Evolutionary conservation across 1,284 basidiomycete genomes (phyloP), one percentile per base, ranked within the genome.

Genomic region (Ganoderma resinaceum): DNA sequence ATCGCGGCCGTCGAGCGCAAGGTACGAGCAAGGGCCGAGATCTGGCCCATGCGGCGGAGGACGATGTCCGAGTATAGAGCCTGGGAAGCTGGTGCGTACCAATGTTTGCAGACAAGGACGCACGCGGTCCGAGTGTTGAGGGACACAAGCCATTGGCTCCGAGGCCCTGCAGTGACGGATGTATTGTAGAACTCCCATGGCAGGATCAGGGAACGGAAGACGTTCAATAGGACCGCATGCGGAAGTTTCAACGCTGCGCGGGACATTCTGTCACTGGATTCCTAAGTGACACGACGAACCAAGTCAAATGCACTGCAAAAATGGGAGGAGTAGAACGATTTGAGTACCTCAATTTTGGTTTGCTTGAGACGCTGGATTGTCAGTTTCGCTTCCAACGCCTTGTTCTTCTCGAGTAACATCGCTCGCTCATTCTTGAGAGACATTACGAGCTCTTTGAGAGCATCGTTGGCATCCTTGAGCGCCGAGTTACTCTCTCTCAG

Each of bases 11-110:
- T 33, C 1, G 66, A 38, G 23, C 66, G 61, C 11, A 67, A 57
- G 0, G 66, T 67, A 46, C 61, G 61, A 7, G 62, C 66, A 8
- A 67, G 62, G 18, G 62, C 62, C 29, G 9, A 26, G 57, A 63
- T 60, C 38, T 67, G 46, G 18, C 66, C 62, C 62, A 63, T 61
- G 11, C 66, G 62, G 3, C 62, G 46, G 16, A 67, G 31, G 11
- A 49, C 57, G 46, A 63, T 67, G n/a, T 63, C 57, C 14, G 16
- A 14, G 37, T 60, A 67, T 20, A 67, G 66, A n/a, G 62, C 43
- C 14, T 67, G 43, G 14, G 58, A 55, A 14, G 62, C 66, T n/a
- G 62, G 43, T 14, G 35, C 57, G 35, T 63, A 53, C 66, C 66
- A 67, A 3, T 42, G 23, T 20, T 52, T 67, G 29, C 66, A 67